phyloP scores from a whole-genome alignment of 225 moss, liverwort and hornwort genomes.

The Antitrichia curtipendula region DNA sequence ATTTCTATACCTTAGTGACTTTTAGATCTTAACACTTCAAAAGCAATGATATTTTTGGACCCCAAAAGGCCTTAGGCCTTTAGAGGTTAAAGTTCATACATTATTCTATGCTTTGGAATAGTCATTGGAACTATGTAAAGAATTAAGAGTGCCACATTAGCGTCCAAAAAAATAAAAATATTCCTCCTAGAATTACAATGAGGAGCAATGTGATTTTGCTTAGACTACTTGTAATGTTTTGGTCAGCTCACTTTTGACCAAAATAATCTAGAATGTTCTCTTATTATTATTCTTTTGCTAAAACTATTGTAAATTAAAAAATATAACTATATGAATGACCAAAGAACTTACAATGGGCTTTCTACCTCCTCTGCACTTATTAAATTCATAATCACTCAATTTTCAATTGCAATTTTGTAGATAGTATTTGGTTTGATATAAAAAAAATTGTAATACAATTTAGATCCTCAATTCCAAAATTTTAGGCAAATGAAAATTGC shows the following conservation, averaged over 20 bases:
- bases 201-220: not conserved
- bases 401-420: accelerated
- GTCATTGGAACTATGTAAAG: accelerated
- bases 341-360: not conserved
- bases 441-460: not conserved
- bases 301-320: no score
- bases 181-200: not conserved
- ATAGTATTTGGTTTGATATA: not conserved
- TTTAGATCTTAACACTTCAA: no score
- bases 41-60: no score
- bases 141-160: not conserved
- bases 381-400: not conserved
- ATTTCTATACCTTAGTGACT: no score
- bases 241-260: not conserved
- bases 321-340: not conserved
- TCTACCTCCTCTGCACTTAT: accelerated
- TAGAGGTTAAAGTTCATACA: not conserved
- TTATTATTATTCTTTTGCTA: no score
- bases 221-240: not conserved
- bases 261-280: no score
- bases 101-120: not conserved
- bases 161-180: not conserved
- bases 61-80: no score
- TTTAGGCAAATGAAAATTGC: not conserved
- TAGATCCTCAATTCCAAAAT: not conserved